Evolutionary conservation across 306 rosid genomes (phyloP), one percentile per base, ranked within the genome.

Genomic region (Sechiopsis laciniata): DNA sequence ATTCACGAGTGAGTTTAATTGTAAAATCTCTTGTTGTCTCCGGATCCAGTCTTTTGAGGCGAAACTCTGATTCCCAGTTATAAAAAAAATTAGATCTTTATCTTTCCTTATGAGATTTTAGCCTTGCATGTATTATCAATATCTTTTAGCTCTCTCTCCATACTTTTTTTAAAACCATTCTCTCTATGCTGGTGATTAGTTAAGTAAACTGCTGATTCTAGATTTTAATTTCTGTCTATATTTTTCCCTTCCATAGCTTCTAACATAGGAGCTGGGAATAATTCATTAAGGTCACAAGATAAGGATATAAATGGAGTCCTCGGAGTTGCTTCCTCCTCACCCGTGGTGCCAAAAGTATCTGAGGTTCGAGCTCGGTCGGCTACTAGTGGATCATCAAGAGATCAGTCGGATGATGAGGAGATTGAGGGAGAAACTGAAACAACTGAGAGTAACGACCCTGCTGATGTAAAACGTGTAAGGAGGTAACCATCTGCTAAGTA

Each of bases 301-400:
- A 88, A 82, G 80, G 90, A 85, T 58, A 74, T 70, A 54, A 82
- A 81, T 78, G 85, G 80, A 53, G 65, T 81, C 45, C 50, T 75
- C 42, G 91, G 84, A 60, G 62, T 76, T 62, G 77, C 87, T 57
- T 77, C 83, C 75, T 78, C 83, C 73, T 77, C 82, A 53, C 86
- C 87, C 56, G 19, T 79, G 48, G 55, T 55, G 78, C 88, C 78
- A 54, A 82, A 67, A 70, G 84, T 82, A 57, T 57, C 88, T 48
- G 86, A 20, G 74, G 80, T 73, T 72, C 67, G 78, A 14, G 63
- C 68, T 74, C 83, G 78, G 82, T 75, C 87, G 54, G 75, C 85
- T 58, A 82, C 88, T 55, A 91, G 97, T 79, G 95, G 90, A 72
- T 95, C 99, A 71, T 91, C 98, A 59, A 83, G 84, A 82, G 96